These are phyloP conservation scores for Ganoderma meredithae DNA, from an alignment of 1,284 basidiomycete species.

Conservation along the genomic window DNA sequence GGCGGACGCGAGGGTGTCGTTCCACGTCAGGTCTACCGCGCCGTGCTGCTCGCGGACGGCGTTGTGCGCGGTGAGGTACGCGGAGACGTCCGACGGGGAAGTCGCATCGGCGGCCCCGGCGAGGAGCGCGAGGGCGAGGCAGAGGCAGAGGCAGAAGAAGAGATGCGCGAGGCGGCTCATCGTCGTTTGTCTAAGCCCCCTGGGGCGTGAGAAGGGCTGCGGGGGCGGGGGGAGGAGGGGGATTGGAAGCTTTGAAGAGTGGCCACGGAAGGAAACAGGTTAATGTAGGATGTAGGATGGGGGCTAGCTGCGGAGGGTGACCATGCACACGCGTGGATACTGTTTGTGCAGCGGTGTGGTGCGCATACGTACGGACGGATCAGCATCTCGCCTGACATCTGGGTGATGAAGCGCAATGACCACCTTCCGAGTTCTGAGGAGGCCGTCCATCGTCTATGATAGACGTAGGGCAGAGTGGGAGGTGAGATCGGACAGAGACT, in stretches of 20 bases:
- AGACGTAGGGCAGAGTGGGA: too few relatives aligned
- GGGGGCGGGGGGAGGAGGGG: too few relatives aligned
- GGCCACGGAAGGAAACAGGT: not conserved
- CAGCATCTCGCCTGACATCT: too few relatives aligned
- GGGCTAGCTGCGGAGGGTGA: not conserved
- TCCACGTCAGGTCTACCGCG: constrained; percentile 65
- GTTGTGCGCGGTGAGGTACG: constrained; percentile 67
- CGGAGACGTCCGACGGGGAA: constrained; percentile 37
- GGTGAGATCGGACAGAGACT: too few relatives aligned
- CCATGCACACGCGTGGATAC: too few relatives aligned
- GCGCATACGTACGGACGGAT: too few relatives aligned
- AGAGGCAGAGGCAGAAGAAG: constrained; percentile 48
- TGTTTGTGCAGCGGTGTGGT: too few relatives aligned
- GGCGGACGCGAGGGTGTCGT: constrained; percentile 55
- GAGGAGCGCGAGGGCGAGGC: constrained; percentile 47
- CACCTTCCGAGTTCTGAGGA: too few relatives aligned
- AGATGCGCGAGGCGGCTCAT: constrained; percentile 52
- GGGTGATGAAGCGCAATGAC: too few relatives aligned
- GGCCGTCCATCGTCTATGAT: too few relatives aligned
- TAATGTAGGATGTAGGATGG: constrained; percentile 9
- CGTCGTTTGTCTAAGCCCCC: not conserved
- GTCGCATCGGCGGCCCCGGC: constrained; percentile 41
- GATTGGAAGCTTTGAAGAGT: constrained; percentile 9
- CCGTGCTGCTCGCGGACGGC: constrained; percentile 64
- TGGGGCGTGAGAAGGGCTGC: constrained; percentile 26